A percentile compares a stretch with the other conserved stretches of the same genome.
phyloP scores from a whole-genome alignment of 805 yeast species.

The Starmerella apicola region DNA sequence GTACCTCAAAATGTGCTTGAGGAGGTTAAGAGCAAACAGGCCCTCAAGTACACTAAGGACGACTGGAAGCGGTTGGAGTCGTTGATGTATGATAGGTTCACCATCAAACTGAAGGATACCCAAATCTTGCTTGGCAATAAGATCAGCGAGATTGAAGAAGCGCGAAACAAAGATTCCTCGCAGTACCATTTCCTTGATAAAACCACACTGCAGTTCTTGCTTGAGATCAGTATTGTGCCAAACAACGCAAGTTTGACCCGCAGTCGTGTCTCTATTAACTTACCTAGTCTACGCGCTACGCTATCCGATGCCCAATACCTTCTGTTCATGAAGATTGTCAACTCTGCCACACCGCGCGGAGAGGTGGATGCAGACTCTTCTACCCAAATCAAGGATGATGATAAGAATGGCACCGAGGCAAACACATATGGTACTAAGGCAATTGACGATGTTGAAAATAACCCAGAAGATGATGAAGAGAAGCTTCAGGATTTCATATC shows the following conservation, averaged over 20 bases:
- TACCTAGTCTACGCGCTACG: constrained; percentile 59
- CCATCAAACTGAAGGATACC: constrained; percentile 65
- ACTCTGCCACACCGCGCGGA: constrained; percentile 50
- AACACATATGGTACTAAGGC: too few relatives aligned
- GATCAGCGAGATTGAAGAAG: constrained; percentile 35
- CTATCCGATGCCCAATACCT: constrained; percentile 85
- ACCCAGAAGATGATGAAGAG: neutral
- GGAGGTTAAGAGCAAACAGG: constrained; percentile 49
- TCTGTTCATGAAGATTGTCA: constrained; percentile 66
- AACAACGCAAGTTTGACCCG: constrained; percentile 61
- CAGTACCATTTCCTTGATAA: constrained; percentile 61
- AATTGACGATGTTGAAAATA: neutral
- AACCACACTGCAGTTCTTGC: constrained; percentile 54
- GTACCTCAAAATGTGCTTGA: constrained; percentile 43
- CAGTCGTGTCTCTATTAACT: constrained; percentile 59
- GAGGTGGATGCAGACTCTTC: constrained; percentile 8
- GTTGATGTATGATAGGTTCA: constrained; percentile 82
- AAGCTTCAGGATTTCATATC: neutral
- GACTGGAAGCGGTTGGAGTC: constrained; percentile 70
- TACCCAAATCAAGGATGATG: neutral
- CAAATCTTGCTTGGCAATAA: constrained; percentile 81
- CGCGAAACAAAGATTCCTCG: constrained; percentile 36
- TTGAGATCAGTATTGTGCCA: constrained; percentile 80
- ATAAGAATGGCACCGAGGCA: neutral
- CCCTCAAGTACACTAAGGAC: constrained; percentile 40